Conservation (phyloP, 805 yeast species). For the Pichia nanzhaoensis region DNA sequence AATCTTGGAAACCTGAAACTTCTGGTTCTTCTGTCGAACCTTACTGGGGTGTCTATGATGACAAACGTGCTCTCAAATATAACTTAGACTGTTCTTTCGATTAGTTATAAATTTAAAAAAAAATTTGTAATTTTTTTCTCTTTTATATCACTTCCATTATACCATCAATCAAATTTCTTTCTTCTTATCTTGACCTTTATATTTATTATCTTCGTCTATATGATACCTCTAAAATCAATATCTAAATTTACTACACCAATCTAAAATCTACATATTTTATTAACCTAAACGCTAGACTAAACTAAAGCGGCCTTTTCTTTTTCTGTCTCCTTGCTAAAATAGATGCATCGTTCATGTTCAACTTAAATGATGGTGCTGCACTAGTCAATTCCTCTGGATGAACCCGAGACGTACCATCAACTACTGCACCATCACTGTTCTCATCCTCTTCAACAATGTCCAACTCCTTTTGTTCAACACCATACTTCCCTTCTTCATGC, state of each 20-base stretch:
- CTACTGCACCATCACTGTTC: conserved; percentile 9
- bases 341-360: conserved; percentile 46
- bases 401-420: not conserved
- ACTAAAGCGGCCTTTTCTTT: conserved; percentile 10
- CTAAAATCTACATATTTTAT: too few relatives aligned
- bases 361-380: conserved; percentile 30
- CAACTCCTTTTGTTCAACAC: conserved; percentile 1
- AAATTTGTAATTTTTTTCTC: too few relatives aligned
- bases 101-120: not conserved
- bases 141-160: not conserved
- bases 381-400: not conserved
- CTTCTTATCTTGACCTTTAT: not conserved
- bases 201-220: too few relatives aligned
- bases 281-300: not conserved
- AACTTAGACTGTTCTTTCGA: conserved; percentile 39
- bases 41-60: conserved; percentile 88
- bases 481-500: conserved; percentile 38
- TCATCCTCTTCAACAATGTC: conserved; percentile 9
- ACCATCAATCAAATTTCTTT: not conserved
- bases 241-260: too few relatives aligned
- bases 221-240: not conserved
- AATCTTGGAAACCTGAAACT: conserved; percentile 91
- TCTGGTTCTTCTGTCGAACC: conserved; percentile 85
- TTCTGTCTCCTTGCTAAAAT: conserved; percentile 41
- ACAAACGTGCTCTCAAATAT: conserved; percentile 40